These are phyloP conservation scores for Russula lepida DNA, from an alignment of 768 basidiomycete genomes.

Conservation along the genomic window DNA sequence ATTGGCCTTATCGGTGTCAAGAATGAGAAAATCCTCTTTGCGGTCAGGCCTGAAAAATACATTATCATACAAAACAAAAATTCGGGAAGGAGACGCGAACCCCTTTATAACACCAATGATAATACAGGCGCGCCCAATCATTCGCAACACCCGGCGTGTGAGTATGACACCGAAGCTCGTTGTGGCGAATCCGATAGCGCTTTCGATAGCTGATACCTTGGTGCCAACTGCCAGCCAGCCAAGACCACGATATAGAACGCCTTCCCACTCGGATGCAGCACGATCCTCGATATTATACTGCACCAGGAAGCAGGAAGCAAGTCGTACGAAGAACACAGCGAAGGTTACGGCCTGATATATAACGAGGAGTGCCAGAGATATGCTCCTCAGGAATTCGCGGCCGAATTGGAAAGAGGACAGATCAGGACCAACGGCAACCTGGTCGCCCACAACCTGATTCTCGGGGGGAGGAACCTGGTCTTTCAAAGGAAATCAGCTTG, in stretches of 20 bases:
- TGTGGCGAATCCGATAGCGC: conserved; percentile 50
- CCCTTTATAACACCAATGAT: conserved; percentile 61
- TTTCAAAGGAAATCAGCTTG: conserved; percentile 2
- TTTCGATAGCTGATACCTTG: conserved; percentile 58
- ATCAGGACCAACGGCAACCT: conserved; percentile 37
- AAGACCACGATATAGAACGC: conserved; percentile 46
- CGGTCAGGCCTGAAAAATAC: conserved; percentile 11
- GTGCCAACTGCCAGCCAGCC: conserved; percentile 58
- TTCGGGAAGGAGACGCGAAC: conserved; percentile 33
- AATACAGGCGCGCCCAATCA: conserved; percentile 45
- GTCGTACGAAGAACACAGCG: conserved; percentile 48
- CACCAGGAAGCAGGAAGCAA: conserved; percentile 41
- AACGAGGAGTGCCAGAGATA: conserved; percentile 52
- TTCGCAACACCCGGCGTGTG: conserved; percentile 49
- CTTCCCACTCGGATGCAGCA: conserved; percentile 37
- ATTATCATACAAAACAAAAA: neutral
- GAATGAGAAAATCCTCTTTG: conserved; percentile 17
- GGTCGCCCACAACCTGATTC: neutral
- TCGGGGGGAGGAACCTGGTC: neutral
- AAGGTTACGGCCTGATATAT: conserved; percentile 53
- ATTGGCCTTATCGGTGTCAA: conserved; percentile 4
- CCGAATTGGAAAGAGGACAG: conserved; percentile 30
- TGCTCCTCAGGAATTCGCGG: conserved; percentile 50
- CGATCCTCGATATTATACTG: conserved; percentile 45
- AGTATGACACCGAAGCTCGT: conserved; percentile 46